phyloP scores from a whole-genome alignment of 1,284 basidiomycete species.

The Austropuccinia psidii region DNA sequence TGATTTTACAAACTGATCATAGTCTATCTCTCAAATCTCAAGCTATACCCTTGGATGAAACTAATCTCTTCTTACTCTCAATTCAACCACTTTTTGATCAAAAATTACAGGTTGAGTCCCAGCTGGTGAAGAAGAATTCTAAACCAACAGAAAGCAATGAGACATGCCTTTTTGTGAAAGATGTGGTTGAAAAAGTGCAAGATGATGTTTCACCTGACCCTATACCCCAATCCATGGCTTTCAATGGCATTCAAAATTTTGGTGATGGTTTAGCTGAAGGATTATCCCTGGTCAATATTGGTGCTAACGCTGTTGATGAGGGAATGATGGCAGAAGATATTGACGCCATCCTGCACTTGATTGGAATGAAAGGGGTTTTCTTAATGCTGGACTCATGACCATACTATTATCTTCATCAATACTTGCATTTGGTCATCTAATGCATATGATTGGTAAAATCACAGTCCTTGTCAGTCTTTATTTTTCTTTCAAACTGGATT shows the following conservation, averaged over 20 bases:
- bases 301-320: slow-evolving; percentile 22
- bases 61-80: not conserved
- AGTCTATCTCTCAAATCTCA: not conserved
- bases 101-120: not conserved
- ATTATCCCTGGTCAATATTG: not conserved
- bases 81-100: not conserved
- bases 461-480: slow-evolving; percentile 27
- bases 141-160: not conserved
- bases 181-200: too few species aligned
- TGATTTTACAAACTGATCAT: too few species aligned
- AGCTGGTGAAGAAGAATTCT: not conserved
- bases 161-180: too few species aligned
- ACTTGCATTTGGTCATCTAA: slow-evolving; percentile 35
- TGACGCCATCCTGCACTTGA: slow-evolving; percentile 33
- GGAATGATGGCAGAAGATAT: slow-evolving; percentile 34
- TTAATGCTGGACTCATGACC: slow-evolving; percentile 35
- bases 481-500: not conserved
- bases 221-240: not conserved
- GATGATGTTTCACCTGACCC: not conserved
- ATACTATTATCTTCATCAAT: slow-evolving; percentile 29
- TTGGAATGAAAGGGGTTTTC: slow-evolving; percentile 35
- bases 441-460: slow-evolving; percentile 35
- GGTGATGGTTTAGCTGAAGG: not conserved
- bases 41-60: not conserved
- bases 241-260: not conserved